Evolutionary conservation across 257 asterid species (phyloP).

Genomic region (Solanum gracilifrons): DNA sequence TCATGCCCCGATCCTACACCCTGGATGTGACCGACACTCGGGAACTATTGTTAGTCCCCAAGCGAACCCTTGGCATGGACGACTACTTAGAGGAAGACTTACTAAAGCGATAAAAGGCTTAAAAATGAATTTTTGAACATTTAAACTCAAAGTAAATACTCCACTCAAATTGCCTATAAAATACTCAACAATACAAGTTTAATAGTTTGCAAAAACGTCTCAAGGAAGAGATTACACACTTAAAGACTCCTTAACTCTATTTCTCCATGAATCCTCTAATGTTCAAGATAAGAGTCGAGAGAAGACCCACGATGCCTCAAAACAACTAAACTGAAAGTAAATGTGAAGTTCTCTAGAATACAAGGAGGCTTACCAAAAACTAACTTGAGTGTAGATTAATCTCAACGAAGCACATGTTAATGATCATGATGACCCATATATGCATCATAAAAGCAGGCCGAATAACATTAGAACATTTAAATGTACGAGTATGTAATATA

Average conservation of each 20-base stretch:
- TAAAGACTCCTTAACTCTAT: neutral
- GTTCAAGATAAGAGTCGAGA: neutral
- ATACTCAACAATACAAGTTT: neutral
- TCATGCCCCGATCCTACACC: neutral
- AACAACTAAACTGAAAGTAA: neutral
- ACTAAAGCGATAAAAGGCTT: neutral
- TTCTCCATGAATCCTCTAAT: neutral
- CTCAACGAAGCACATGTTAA: neutral
- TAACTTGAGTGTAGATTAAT: neutral
- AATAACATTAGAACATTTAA: neutral
- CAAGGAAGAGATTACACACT: neutral
- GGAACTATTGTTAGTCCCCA: neutral
- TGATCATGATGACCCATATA: neutral
- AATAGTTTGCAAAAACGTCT: neutral
- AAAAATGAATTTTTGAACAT: too few relatives aligned
- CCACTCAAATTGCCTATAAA: neutral
- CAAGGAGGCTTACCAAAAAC: neutral
- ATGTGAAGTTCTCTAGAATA: neutral
- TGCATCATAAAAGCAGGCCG: neutral
- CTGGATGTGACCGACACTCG: neutral
- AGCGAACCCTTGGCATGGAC: neutral
- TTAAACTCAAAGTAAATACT: neutral
- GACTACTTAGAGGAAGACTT: neutral
- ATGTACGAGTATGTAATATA: neutral
- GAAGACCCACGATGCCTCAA: neutral